These are phyloP conservation scores for Tricholoma sp. DNA, from an alignment of 768 basidiomycete species.

Conservation along the genomic window DNA sequence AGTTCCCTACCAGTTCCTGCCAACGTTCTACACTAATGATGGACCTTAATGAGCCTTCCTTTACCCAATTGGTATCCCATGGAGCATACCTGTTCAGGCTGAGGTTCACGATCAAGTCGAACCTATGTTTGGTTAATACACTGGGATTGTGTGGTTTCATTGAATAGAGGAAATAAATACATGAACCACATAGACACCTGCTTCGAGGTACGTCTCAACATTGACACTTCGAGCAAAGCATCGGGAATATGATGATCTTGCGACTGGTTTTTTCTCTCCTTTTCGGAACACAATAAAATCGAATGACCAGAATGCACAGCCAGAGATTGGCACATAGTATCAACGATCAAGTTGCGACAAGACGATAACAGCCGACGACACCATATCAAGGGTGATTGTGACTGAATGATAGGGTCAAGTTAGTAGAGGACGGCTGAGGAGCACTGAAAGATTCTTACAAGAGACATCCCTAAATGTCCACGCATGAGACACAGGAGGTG, in stretches of 20 bases:
- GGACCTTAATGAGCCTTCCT: too few relatives aligned
- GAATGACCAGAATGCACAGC: conserved; percentile 22
- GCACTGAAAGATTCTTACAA: conserved; percentile 17
- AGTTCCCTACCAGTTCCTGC: too few relatives aligned
- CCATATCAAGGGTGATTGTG: conserved; percentile 26
- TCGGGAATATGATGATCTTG: conserved; percentile 13
- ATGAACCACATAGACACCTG: conserved; percentile 26
- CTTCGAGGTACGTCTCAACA: conserved; percentile 19
- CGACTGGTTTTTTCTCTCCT: conserved; percentile 21
- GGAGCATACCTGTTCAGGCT: neutral
- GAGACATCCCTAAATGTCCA: conserved; percentile 40
- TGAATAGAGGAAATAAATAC: conserved; percentile 11
- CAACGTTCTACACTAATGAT: too few relatives aligned
- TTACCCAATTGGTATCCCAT: neutral
- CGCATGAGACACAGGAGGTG: conserved; percentile 20
- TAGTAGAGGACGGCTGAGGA: neutral
- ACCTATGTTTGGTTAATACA: conserved; percentile 4
- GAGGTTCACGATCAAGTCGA: conserved; percentile 11
- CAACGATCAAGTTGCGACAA: conserved; percentile 32
- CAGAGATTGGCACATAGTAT: conserved; percentile 26
- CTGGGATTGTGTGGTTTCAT: neutral
- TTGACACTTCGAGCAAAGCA: conserved; percentile 22
- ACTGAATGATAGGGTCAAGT: conserved; percentile 23
- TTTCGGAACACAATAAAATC: conserved; percentile 34
- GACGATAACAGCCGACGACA: conserved; percentile 28